These are phyloP conservation scores for Sugiyamaella qingdaonensis DNA, from an alignment of 805 yeast species.

Conservation along the genomic window DNA sequence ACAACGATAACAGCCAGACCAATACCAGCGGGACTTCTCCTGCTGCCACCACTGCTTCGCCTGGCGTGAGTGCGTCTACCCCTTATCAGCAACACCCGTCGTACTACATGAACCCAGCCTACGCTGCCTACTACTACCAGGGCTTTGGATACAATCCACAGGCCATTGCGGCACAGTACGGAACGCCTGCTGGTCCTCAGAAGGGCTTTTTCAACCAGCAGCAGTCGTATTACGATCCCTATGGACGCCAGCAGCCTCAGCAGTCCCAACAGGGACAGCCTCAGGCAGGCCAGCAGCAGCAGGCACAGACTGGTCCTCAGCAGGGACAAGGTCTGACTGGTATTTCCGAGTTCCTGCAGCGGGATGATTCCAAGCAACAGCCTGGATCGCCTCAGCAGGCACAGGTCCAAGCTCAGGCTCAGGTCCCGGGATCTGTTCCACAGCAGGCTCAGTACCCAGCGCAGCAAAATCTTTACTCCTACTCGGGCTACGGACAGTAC, in stretches of 20 bases:
- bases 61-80: constrained; percentile 18
- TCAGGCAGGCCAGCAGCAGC: constrained; percentile 14
- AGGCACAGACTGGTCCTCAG: constrained; percentile 15
- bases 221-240: constrained; percentile 21
- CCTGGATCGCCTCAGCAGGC: constrained; percentile 28
- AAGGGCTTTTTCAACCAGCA: constrained; percentile 25
- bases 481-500: constrained; percentile 28
- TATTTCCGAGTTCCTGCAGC: constrained; percentile 22
- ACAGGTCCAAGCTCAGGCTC: constrained; percentile 21
- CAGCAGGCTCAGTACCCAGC: constrained; percentile 23
- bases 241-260: constrained; percentile 16
- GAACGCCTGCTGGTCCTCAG: constrained; percentile 21
- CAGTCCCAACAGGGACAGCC: constrained; percentile 18
- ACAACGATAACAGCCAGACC: constrained; percentile 12
- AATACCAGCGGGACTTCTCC: constrained; percentile 18
- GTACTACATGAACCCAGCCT: constrained; percentile 26
- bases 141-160: constrained; percentile 25
- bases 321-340: constrained; percentile 17
- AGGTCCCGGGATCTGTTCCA: constrained; percentile 10
- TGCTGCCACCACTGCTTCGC: constrained; percentile 20
- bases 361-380: constrained; percentile 18
- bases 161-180: constrained; percentile 22
- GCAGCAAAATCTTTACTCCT: constrained; percentile 26
- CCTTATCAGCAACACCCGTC: constrained; percentile 16
- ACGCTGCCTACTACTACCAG: constrained; percentile 28